These are phyloP conservation scores for Chloropicon primus DNA, from an alignment of 139 green algal species.

Conservation along the genomic window DNA sequence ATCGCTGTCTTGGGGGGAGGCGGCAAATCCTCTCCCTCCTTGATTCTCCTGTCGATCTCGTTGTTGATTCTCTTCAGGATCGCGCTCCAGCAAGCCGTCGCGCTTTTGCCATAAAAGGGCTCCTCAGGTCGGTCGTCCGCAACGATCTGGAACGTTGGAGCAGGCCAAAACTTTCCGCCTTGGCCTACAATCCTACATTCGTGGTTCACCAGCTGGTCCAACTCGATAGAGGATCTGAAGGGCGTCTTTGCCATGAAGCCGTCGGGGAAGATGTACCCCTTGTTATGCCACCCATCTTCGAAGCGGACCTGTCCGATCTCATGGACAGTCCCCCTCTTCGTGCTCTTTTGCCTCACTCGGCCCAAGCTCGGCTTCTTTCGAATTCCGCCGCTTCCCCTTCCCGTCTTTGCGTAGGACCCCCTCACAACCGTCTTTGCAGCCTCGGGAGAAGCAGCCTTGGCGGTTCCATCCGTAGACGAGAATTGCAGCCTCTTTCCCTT, in stretches of 20 bases:
- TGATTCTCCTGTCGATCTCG: slow-evolving; percentile 40
- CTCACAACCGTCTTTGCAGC: not conserved
- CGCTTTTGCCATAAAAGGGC: slow-evolving; percentile 60
- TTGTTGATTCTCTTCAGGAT: slow-evolving; percentile 81
- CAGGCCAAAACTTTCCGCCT: slow-evolving; percentile 6
- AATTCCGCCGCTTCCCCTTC: not conserved
- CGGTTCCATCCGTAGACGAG: not conserved
- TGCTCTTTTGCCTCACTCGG: not conserved
- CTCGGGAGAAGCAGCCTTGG: not conserved
- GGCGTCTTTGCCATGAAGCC: slow-evolving; percentile 59
- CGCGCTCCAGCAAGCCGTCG: slow-evolving; percentile 76
- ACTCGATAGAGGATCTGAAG: slow-evolving; percentile 47
- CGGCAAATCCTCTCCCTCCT: slow-evolving; percentile 63
- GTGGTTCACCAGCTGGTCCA: slow-evolving; percentile 56
- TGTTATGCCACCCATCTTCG: slow-evolving; percentile 57
- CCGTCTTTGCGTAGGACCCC: not conserved
- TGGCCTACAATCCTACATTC: slow-evolving; percentile 62
- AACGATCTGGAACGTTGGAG: slow-evolving; percentile 3
- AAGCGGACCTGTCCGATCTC: not conserved
- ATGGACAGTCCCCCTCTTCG: not conserved
- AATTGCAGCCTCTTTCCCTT: not conserved
- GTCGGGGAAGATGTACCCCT: slow-evolving; percentile 85
- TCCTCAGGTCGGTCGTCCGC: slow-evolving; percentile 63
- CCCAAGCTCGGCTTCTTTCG: not conserved
- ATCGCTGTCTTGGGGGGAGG: slow-evolving; percentile 82